Conservation (phyloP, 345 rosid species). For the Syzygium oleosum region DNA sequence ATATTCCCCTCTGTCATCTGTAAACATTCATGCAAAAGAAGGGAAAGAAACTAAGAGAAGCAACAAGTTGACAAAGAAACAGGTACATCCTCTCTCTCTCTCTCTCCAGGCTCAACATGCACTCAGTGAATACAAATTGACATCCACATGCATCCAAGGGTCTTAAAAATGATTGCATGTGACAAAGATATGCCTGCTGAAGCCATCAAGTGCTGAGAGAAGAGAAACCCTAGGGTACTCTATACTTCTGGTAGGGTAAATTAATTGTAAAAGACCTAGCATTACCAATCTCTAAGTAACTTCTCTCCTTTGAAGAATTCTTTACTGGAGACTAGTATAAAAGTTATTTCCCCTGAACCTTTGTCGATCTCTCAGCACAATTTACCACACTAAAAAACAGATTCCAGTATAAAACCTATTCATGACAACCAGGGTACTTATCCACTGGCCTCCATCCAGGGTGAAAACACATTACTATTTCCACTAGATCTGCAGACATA, state of each 20-base stretch:
- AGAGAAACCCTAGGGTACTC: neutral
- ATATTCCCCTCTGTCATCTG: slow-evolving; percentile 93
- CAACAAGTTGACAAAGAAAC: neutral
- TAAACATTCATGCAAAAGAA: neutral
- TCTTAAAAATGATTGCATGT: neutral
- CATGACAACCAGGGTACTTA: neutral
- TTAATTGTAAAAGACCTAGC: neutral
- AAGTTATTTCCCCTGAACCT: neutral
- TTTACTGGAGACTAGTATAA: neutral
- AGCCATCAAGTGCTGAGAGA: neutral
- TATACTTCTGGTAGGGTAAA: neutral
- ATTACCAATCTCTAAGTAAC: neutral
- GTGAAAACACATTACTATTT: neutral
- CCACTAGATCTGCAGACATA: neutral
- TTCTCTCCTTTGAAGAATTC: neutral
- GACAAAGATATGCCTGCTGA: neutral
- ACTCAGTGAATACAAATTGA: neutral
- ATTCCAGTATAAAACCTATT: neutral
- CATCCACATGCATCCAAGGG: neutral
- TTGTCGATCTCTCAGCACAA: neutral
- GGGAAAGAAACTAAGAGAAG: neutral
- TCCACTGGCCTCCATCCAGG: neutral
- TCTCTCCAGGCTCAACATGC: neutral
- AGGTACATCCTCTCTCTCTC: neutral
- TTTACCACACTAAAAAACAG: neutral